Evolutionary conservation across 192 early-diverging fungal genomes (phyloP), one percentile per base, ranked within the genome.

Genomic region (Tieghemiomyces parasiticus): DNA sequence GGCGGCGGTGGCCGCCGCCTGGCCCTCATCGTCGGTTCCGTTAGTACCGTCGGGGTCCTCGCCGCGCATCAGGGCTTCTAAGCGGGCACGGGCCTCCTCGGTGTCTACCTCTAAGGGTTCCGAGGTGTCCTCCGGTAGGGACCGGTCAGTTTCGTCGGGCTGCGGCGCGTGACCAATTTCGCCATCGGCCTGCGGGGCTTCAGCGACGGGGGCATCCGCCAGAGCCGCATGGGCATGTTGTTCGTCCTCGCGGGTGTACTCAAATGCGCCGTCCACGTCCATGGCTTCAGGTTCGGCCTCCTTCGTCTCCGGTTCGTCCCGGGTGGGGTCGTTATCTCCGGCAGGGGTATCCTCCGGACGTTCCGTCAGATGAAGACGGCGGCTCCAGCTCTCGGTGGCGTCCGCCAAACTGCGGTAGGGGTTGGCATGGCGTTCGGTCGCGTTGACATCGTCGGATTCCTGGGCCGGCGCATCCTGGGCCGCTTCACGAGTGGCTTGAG

Each of bases 341-440:
- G 64, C 54, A 42, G 47, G 63, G 46, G n/a, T n/a, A n/a, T n/a
- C n/a, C 77, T 62, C 20, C 82, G 68, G 0, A 84, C 73, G 88
- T 55, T 79, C 72, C 29, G 92, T 66, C 63, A 85, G 74, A 52
- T 88, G 76, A 26, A 99, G 70, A 22, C 92, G 78, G 29, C 87
- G 82, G 68, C 84, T 85, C 93, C 93, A 99, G 65, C 89, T 87
- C 68, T 94, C 87, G 53, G 92, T 71, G 19, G 92, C 91, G 65
- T 95, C 91, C 24, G 93, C 95, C 33, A 99, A 67, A 47, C 85
- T 92, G 46, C 92, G 79, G 65, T 87, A 84, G 26, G 95, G 91
- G 66, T 95, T 92, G 46, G 79, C 75, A 50, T 90, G 77, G 16
- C 64, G 60, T 24, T 65, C 52, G 46, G 26, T 20, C 13, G 38